Evolutionary conservation across 371 early-diverging fungal genomes (phyloP), one percentile per base, ranked within the genome.

Genomic region (Rhizomucor pusillus): DNA sequence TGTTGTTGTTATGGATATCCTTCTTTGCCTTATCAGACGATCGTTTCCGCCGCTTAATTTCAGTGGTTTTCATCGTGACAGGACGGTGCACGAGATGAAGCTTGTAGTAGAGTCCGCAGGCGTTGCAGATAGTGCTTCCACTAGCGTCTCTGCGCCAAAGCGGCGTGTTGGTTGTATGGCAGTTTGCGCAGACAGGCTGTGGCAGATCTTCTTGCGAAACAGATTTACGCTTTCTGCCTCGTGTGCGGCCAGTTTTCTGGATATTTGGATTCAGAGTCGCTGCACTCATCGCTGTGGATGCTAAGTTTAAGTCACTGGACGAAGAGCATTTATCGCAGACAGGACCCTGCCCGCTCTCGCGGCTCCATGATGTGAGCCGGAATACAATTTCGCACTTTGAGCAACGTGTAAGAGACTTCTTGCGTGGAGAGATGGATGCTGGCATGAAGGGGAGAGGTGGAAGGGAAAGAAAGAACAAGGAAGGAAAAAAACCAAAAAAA

Each of bases 101-200:
- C 50, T 80, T 81, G 52, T 73, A 79, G 57, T 88, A 88, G 23
- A 90, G 67, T 22, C 87, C 87, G 62, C 88, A 88, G 1, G 88
- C 86, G 66, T 87, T 88, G 65, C 89, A 88, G 33, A 87, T 67
- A 19, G 67, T 59, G 33, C 81, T 72, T 14, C 82, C 84, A 36
- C 75, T 66, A 43, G 69, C 71, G 48, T 78, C 77, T 43, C 87
- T 62, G 20, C 91, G 64, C 91, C 91, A 91, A 14, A 87, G 71
- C 1, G 89, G 88, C 11, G 90, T 90, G 12, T 66, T 70, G 11
- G 79, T 80, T 13, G 85, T 81, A 13, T 61, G 47, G 65, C 86
- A 87, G 57, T 89, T 87, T 16, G 63, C 59, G 64, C 48, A 52
- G 37, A 47, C 25, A 18, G 47, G 47, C 13, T n/a, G 25, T 7